Percentiles rank a stretch among this genome's conserved stretches.
Evolutionary conservation across 1,139 yeast species (phyloP).

Genomic region (Zygosaccharomyces pseudobailii): DNA sequence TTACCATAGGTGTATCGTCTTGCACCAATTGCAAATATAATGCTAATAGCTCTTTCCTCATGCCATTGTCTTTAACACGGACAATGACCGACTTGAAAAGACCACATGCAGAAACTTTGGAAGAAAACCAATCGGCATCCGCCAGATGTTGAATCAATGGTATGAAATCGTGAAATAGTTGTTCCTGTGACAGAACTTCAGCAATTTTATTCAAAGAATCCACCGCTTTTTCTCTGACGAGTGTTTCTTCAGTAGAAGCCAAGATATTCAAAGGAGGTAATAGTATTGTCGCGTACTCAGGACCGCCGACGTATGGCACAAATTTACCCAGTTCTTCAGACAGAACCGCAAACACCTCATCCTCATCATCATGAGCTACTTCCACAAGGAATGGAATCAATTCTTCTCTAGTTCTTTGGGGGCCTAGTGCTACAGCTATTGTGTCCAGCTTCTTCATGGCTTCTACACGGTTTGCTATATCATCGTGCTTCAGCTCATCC

Average conservation of each 20-base stretch:
- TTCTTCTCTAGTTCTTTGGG: constrained; percentile 85
- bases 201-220: constrained; percentile 74
- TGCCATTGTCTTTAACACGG: constrained; percentile 48
- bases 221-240: constrained; percentile 92
- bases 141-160: constrained; percentile 75
- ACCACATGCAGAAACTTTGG: constrained; percentile 90
- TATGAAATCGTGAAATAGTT: constrained; percentile 62
- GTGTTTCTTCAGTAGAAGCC: constrained; percentile 95
- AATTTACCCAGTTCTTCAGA: constrained; percentile 89
- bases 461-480: constrained; percentile 84
- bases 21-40: constrained; percentile 66
- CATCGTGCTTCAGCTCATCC: constrained; percentile 96
- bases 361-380: constrained; percentile 97
- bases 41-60: constrained; percentile 57
- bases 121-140: constrained; percentile 91
- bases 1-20: constrained; percentile 98
- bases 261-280: constrained; percentile 84
- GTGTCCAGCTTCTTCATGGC: constrained; percentile 95
- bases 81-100: constrained; percentile 68
- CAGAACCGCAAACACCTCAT: constrained; percentile 90
- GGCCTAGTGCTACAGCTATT: constrained; percentile 92
- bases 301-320: constrained; percentile 84
- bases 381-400: constrained; percentile 83
- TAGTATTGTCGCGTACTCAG: constrained; percentile 66
- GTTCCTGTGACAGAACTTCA: constrained; percentile 58